Evolutionary conservation across 352 stramenopile genomes (phyloP).

Genomic region (Phytophthora niederhauseri): DNA sequence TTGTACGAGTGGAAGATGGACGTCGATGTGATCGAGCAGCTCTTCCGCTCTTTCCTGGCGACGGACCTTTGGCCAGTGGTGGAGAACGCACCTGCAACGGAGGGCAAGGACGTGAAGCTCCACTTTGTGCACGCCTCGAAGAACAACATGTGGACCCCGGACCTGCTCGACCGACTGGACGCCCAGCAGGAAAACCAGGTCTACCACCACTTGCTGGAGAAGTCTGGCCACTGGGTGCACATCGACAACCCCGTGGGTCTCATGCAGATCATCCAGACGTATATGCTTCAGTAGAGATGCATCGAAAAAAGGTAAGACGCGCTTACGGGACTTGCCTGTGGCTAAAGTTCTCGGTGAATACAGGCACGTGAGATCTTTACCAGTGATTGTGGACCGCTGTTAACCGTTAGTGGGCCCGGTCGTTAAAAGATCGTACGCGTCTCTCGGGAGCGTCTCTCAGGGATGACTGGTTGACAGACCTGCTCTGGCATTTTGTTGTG

Average conservation of each 20-base stretch:
- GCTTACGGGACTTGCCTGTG: not conserved
- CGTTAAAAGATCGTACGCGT: constrained; percentile 11
- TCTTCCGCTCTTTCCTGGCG: constrained; percentile 71
- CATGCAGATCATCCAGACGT: constrained; percentile 69
- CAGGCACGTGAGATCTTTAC: constrained; percentile 5
- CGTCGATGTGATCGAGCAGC: constrained; percentile 70
- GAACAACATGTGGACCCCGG: constrained; percentile 78
- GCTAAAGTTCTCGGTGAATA: constrained; percentile 4
- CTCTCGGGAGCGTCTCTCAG: constrained; percentile 3
- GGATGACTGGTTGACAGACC: not conserved
- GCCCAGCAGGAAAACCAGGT: constrained; percentile 51
- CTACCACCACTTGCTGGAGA: constrained; percentile 69
- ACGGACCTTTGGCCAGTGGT: constrained; percentile 78
- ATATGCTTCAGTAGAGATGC: constrained; percentile 32
- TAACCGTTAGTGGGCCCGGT: not conserved
- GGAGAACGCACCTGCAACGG: constrained; percentile 30
- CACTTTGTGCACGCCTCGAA: constrained; percentile 81
- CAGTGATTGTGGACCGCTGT: constrained; percentile 6
- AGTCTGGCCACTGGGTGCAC: constrained; percentile 87
- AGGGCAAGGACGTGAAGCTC: constrained; percentile 53
- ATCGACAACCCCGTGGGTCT: constrained; percentile 82
- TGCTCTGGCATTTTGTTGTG: not conserved
- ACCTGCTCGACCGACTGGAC: constrained; percentile 52
- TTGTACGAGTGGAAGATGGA: constrained; percentile 87
- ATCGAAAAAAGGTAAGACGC: constrained; percentile 5